A percentile compares a stretch with the other conserved stretches of the same genome.
phyloP scores from a whole-genome alignment of 176 grass and related monocot genomes.

The Tuctoria greenei region DNA sequence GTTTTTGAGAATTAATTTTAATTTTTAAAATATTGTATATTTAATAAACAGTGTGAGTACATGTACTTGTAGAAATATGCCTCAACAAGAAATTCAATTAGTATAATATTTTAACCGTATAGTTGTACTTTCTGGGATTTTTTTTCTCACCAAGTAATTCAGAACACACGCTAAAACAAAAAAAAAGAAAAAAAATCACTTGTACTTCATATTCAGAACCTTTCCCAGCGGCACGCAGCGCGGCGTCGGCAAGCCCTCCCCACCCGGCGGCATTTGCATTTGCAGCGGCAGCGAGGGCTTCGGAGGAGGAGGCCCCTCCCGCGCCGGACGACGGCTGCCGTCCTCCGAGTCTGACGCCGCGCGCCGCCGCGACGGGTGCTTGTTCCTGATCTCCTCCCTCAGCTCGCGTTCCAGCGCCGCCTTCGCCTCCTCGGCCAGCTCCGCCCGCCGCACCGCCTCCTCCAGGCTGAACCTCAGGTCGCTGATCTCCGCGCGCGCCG shows the following conservation, averaged over 20 bases:
- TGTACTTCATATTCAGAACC: conserved; percentile 60
- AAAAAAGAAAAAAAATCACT: too few relatives aligned
- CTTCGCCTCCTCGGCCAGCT: conserved; percentile 60
- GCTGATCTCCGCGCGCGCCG: conserved; percentile 40
- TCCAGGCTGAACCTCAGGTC: conserved; percentile 56
- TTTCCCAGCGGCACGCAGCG: conserved; percentile 48
- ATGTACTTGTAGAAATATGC: too few relatives aligned
- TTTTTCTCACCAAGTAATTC: background rate
- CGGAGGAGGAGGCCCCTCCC: background rate
- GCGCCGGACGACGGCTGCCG: background rate
- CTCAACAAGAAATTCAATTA: too few relatives aligned
- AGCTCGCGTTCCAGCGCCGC: conserved; percentile 52
- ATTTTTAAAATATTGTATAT: too few relatives aligned
- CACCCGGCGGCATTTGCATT: background rate
- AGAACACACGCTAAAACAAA: background rate
- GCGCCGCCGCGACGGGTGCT: conserved; percentile 11
- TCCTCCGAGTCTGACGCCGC: background rate
- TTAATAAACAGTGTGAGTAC: too few relatives aligned
- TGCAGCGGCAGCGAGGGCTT: background rate
- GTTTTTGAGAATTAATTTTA: too few relatives aligned
- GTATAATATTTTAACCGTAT: too few relatives aligned
- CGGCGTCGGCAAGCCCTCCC: background rate
- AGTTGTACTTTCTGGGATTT: too few relatives aligned
- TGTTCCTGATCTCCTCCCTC: conserved; percentile 38
- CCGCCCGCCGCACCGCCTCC: conserved; percentile 44